A percentile compares a stretch with the other conserved stretches of the same genome.
Evolutionary conservation across 805 yeast genomes (phyloP).

Genomic region (Myxozyma neotropica): DNA sequence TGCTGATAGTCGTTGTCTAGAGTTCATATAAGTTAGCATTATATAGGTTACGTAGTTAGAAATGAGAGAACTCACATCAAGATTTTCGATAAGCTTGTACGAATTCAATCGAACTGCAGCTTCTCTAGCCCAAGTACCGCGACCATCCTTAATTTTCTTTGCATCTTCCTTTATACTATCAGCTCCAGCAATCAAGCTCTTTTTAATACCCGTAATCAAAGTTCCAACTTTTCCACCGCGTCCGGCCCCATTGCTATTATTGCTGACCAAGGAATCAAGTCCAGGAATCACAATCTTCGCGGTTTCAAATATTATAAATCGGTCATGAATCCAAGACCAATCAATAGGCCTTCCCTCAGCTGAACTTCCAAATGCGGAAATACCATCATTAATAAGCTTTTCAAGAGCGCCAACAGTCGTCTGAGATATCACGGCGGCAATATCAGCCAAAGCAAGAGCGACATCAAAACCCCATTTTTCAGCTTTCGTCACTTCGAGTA

Average conservation of each 20-base stretch:
- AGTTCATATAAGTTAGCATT: background rate
- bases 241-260: background rate
- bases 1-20: slow-evolving; percentile 14
- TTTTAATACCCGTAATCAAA: slow-evolving; percentile 1
- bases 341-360: background rate
- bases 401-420: slow-evolving; percentile 9
- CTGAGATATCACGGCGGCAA: slow-evolving; percentile 8
- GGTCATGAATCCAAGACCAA: slow-evolving; percentile 27
- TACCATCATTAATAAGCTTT: slow-evolving; percentile 2
- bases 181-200: background rate
- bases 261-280: slow-evolving; percentile 4
- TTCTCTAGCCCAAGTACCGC: slow-evolving; percentile 23
- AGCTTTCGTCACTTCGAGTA: slow-evolving; percentile 40
- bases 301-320: slow-evolving; percentile 23
- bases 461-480: slow-evolving; percentile 46
- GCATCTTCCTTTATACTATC: slow-evolving; percentile 27
- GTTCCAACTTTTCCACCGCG: slow-evolving; percentile 8
- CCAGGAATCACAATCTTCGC: slow-evolving; percentile 16
- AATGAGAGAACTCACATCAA: slow-evolving; percentile 17
- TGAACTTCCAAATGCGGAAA: background rate
- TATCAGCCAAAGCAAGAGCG: slow-evolving; percentile 28
- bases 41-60: background rate
- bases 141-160: slow-evolving; percentile 11
- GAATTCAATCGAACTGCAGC: slow-evolving; percentile 4
- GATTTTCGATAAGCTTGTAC: background rate